Conservation (phyloP, 1,284 basidiomycete species). For the Irpex sp. region DNA sequence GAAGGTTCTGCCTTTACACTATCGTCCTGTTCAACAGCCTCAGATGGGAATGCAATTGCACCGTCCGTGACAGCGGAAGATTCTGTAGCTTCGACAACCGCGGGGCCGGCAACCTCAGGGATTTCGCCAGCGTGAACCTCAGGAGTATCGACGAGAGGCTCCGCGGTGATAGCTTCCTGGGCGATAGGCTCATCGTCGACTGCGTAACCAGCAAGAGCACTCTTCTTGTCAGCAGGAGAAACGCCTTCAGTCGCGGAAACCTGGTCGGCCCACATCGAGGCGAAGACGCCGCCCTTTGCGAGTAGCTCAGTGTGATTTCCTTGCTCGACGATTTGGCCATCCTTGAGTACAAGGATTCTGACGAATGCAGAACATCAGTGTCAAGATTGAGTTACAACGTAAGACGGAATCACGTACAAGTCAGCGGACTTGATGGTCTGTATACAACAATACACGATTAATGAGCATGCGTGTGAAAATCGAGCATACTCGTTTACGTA, state of each 20-base stretch:
- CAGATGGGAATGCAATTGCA: conserved; percentile 21
- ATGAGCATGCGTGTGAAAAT: not conserved
- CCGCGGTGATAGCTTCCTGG: conserved; percentile 9
- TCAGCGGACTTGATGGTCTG: conserved; percentile 78
- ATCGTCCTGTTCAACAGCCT: not conserved
- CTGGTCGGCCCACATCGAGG: conserved; percentile 81
- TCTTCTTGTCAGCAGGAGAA: conserved; percentile 29
- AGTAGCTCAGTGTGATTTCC: conserved; percentile 75
- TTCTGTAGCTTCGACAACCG: conserved; percentile 12
- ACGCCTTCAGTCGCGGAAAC: conserved; percentile 54
- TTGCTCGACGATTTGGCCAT: conserved; percentile 78
- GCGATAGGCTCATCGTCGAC: conserved; percentile 21
- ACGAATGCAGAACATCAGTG: conserved; percentile 14
- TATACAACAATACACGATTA: conserved; percentile 10
- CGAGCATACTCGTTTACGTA: conserved; percentile 36
- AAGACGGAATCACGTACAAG: conserved; percentile 41
- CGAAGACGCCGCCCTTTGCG: conserved; percentile 65
- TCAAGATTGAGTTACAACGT: conserved; percentile 2
- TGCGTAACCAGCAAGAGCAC: conserved; percentile 42
- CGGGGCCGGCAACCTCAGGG: conserved; percentile 10
- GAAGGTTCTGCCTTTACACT: conserved; percentile 15
- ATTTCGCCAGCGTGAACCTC: conserved; percentile 22
- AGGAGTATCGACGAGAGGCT: conserved; percentile 19
- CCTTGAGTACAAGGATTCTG: conserved; percentile 79
- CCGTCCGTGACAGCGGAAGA: not conserved